Evolutionary conservation across 2,329 filamentous ascomycete genomes (phyloP), one percentile per base, ranked within the genome.

Genomic region (Epichloe hybrida): DNA sequence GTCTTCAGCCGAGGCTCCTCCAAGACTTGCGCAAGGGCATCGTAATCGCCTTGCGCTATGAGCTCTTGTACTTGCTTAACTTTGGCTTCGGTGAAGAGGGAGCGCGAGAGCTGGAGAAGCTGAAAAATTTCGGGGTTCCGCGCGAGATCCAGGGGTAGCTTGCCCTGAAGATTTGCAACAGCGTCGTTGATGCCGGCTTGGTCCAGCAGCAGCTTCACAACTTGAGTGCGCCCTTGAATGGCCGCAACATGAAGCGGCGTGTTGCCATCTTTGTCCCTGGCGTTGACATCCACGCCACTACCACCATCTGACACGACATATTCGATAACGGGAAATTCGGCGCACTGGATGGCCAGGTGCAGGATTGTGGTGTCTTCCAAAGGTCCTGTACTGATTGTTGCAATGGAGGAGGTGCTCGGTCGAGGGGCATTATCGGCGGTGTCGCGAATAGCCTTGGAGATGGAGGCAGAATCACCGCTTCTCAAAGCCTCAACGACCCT

Each of bases 91-190:
- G 94, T 84, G 65, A 91, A 97, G 48, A 96, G 73, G 4, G 90
- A 95, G 43, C 90, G 80, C 8, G 89, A 84, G 15, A 97, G 81
- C 67, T 98, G 93, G 49, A 98, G 76, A 61, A 91, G 84, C 68
- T 97, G 90, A 70, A 95, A 97, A 51, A 97, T 96, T 17, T 97
- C 91, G 1, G 93, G 88, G 27, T 83, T 96, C 39, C 90, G 83
- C 4, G 93, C 88, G 41, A 96, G 74, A 61, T 98, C 93, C 48
- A 97, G 79, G 5, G 93, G 83, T 4, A 89, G 79, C 61, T 90
- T 88, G 49, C 88, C 89, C 52, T 87, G 83, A 61, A 83, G 82
- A 69, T 98, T 98, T 50, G 83, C 73, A 46, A 94, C 73, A 6
- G 89, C 83, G 64, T 98, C 93, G 62, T 96, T 95, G 69, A 97